Evolutionary conservation across 2,329 filamentous ascomycete genomes (phyloP).

Genomic region (Aspergillus flavus): DNA sequence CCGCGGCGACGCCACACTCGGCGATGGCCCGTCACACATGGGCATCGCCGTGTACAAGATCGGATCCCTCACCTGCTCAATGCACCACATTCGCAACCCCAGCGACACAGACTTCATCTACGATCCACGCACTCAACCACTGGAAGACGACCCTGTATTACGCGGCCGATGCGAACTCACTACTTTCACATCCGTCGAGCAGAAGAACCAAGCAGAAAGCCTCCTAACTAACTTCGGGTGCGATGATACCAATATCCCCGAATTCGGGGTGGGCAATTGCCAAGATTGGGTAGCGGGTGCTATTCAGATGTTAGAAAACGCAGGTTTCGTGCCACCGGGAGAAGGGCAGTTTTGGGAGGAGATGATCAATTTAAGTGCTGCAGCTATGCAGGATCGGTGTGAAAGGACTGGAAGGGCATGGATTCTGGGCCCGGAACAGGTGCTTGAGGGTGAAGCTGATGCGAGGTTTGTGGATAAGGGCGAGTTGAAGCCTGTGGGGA

Average conservation of each 20-base stretch:
- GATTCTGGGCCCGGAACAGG: slow-evolving; percentile 16
- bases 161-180: slow-evolving; percentile 23
- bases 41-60: slow-evolving; percentile 21
- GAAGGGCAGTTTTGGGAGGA: slow-evolving; percentile 22
- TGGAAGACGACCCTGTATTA: slow-evolving; percentile 21
- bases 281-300: slow-evolving; percentile 21
- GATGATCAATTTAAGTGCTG: slow-evolving; percentile 21
- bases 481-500: slow-evolving; percentile 10
- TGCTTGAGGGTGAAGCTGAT: slow-evolving; percentile 18
- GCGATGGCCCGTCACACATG: slow-evolving; percentile 25
- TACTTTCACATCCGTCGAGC: slow-evolving; percentile 12
- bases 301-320: slow-evolving; percentile 9
- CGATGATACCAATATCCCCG: slow-evolving; percentile 19
- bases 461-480: slow-evolving; percentile 17
- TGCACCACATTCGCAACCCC: slow-evolving; percentile 26
- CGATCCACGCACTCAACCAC: slow-evolving; percentile 21
- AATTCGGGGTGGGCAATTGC: slow-evolving; percentile 20
- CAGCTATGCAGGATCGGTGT: slow-evolving; percentile 18
- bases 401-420: slow-evolving; percentile 12
- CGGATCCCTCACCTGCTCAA: slow-evolving; percentile 23
- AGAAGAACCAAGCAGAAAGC: slow-evolving; percentile 4
- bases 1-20: slow-evolving; percentile 23
- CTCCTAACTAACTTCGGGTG: slow-evolving; percentile 17
- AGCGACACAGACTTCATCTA: slow-evolving; percentile 23
- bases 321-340: slow-evolving; percentile 7